Evolutionary conservation across 495 filamentous ascomycete genomes (phyloP), one percentile per base, ranked within the genome.

Genomic region (Cryomyces antarcticus): DNA sequence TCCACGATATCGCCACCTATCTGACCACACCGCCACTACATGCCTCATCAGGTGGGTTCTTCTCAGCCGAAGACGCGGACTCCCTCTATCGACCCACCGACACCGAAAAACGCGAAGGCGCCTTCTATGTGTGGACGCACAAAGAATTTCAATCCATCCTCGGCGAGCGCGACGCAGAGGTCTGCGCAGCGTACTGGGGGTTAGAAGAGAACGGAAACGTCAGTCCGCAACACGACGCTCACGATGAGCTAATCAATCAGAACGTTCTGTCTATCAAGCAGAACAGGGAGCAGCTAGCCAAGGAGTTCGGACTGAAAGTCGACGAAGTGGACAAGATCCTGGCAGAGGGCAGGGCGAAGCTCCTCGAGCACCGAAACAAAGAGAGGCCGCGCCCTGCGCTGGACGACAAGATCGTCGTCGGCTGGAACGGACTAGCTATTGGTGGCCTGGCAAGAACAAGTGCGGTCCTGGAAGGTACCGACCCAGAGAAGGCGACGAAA

Each of bases 101-200:
- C 52, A 70, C 66, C 0, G 82, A 93, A 42, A 92, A 87, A 66
- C 73, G 82, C 17, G 88, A 96, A 57, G 89, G 89, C 13, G 89
- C 89, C 2, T 96, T 83, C 53, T 96, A 97, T 53, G 73, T 93
- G 13, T 97, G 88, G 87, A 93, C 87, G 0, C 64, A 80, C 43
- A 79, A 83, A 50, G 88, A 96, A 49, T 78, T 95, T 49, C 78
- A 83, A 31, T 69, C 73, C 41, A 71, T 93, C 4, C 72, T 95
- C 2, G 62, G 74, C 12, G 60, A 73, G 24, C 72, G 78, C 27
- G 78, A 78, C 46, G 77, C 72, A 27, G 69, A 74, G 4, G 72
- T 95, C 30, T 78, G 80, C 45, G 84, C 84, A 24, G 75, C 73
- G 13, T 86, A 93, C 57, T 96, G 78, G 72, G 78, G 82, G 49